Evolutionary conservation across 2,329 filamentous ascomycete species (phyloP), one percentile per base, ranked within the genome.

Genomic region (Fusarium poae): DNA sequence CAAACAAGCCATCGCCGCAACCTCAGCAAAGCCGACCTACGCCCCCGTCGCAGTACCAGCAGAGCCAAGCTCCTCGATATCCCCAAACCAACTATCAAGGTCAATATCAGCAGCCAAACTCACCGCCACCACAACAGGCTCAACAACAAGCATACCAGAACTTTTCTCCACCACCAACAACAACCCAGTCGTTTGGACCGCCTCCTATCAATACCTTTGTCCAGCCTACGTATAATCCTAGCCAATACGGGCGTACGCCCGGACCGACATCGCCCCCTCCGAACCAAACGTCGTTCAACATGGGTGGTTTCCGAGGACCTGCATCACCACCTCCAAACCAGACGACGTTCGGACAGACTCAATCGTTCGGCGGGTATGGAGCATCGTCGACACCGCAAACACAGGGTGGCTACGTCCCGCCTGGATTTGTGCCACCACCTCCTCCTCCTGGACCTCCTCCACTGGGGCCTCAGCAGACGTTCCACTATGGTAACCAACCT

Each of bases 401-500:
- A 40, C 80, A 80, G 65, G 76, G 77, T 35, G 77, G 78, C 25
- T 85, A 84, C 55, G 82, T 86, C 30, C 85, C 87, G 16, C 81
- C 82, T 0, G 87, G 87, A 5, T 89, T 89, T 65, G 85, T 90
- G 37, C 88, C 87, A 6, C 88, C 88, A 5, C 88, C 88, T 9
- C 88, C 88, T 2, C 88, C 88, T 3, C 88, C 88, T 1, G 88
- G 87, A 0, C 88, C 88, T 6, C 88, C 88, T 10, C 88, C 88
- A 2, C 74, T 89, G 69, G 87, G 87, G 6, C 86, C 86, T 32
- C 87, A 89, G 74, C 88, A 89, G 76, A 89, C 86, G 12, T 84
- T 88, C 29, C 85, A 88, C 67, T 86, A 88, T 67, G 79, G 80
- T 9, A 75, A 75, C 29, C 77, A 79, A 48, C 58, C 64, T 20